Conservation (phyloP, 192 early-diverging fungal species). For the Coemansia sp. region DNA sequence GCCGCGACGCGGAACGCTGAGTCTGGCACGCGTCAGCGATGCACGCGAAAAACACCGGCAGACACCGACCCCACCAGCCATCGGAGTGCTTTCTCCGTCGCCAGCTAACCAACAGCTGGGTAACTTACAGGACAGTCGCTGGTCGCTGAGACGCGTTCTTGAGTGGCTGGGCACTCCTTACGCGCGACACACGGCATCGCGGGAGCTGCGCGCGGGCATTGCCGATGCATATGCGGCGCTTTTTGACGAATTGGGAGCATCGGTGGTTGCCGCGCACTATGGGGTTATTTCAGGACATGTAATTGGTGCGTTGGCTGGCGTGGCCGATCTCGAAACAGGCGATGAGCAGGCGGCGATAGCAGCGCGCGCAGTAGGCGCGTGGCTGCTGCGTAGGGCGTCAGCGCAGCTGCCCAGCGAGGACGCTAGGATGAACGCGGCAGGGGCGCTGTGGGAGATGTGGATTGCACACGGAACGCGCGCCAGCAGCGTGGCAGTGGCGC, state of each 20-base stretch:
- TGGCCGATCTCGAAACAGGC: constrained; percentile 25
- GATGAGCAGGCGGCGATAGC: constrained; percentile 55
- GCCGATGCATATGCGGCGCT: constrained; percentile 76
- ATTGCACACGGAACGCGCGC: constrained; percentile 14
- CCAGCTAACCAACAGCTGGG: not conserved
- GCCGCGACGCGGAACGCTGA: not conserved
- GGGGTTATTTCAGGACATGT: constrained; percentile 65
- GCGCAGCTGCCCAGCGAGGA: constrained; percentile 7
- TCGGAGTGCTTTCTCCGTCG: not conserved
- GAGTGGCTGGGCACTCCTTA: constrained; percentile 63
- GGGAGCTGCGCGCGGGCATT: constrained; percentile 74
- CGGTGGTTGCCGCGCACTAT: constrained; percentile 76
- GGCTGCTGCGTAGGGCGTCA: constrained; percentile 58
- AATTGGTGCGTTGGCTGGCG: constrained; percentile 38
- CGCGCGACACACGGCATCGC: constrained; percentile 58
- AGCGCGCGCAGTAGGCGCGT: constrained; percentile 71
- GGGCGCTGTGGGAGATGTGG: constrained; percentile 25
- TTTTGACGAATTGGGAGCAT: constrained; percentile 67
- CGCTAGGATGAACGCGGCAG: constrained; percentile 19
- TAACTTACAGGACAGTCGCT: not conserved
- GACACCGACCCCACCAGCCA: not conserved
- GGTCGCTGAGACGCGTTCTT: constrained; percentile 70
- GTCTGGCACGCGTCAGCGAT: constrained; percentile 5
- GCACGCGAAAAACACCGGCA: not conserved
- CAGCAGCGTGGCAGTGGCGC: constrained; percentile 57